These are phyloP conservation scores for Dysphania ambrosioides DNA, from an alignment of 148 eudicot genomes.

Conservation along the genomic window DNA sequence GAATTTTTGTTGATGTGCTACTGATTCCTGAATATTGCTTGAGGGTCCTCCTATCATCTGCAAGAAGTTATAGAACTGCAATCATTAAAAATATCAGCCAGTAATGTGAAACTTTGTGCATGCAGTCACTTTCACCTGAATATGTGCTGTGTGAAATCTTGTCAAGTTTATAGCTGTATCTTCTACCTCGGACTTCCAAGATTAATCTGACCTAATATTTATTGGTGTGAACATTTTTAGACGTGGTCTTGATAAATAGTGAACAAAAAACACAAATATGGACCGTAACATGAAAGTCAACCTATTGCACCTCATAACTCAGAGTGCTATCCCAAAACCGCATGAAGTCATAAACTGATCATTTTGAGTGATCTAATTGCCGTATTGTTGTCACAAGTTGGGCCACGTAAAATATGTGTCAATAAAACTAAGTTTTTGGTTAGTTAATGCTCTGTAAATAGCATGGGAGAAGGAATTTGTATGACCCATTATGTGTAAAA, in stretches of 20 bases:
- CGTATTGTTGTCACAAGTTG: neutral
- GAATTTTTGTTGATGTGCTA: neutral
- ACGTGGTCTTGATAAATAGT: neutral
- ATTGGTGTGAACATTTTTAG: neutral
- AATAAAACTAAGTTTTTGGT: neutral
- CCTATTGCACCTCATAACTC: too few relatives aligned
- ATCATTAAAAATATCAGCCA: neutral
- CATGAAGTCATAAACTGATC: too few relatives aligned
- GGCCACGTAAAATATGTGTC: neutral
- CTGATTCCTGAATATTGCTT: neutral
- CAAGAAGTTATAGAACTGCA: slow-evolving; percentile 2
- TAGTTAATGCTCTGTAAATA: neutral
- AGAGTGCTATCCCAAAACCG: too few relatives aligned
- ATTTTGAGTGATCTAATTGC: too few relatives aligned
- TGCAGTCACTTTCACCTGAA: neutral
- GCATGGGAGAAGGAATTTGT: neutral
- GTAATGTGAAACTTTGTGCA: neutral
- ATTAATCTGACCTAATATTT: too few relatives aligned
- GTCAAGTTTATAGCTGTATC: too few relatives aligned
- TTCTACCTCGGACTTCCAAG: too few relatives aligned
- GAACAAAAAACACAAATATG: too few relatives aligned
- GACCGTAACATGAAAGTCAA: too few relatives aligned
- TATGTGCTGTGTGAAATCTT: too few relatives aligned
- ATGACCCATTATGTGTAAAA: neutral
- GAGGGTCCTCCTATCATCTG: neutral